Conservation (phyloP, 2,329 filamentous ascomycete genomes). For the Penicillium occitanis region DNA sequence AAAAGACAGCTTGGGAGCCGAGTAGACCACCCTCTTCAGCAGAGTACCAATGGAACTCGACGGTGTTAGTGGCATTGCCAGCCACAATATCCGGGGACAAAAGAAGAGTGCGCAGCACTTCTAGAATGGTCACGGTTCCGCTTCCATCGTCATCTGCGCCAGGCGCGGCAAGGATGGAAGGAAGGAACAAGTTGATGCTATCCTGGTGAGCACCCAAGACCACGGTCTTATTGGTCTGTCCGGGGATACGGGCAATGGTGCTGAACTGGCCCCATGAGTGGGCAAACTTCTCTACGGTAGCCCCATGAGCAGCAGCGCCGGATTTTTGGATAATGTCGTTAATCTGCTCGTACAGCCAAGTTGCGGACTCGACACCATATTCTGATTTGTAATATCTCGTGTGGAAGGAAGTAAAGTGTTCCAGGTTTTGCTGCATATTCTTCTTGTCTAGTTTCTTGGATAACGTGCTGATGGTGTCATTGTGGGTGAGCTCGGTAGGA, state of each 20-base stretch:
- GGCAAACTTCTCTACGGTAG: constrained; percentile 69
- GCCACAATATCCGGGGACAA: constrained; percentile 66
- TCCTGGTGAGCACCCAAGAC: constrained; percentile 93
- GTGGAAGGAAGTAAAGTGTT: constrained; percentile 63
- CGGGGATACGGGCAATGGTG: constrained; percentile 88
- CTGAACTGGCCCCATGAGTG: constrained; percentile 89
- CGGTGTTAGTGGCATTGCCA: constrained; percentile 75
- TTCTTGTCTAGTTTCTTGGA: constrained; percentile 68
- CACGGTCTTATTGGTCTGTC: constrained; percentile 77
- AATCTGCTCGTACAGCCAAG: constrained; percentile 79
- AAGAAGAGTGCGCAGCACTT: constrained; percentile 80
- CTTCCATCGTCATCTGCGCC: constrained; percentile 96
- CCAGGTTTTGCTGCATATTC: constrained; percentile 74
- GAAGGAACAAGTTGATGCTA: constrained; percentile 89
- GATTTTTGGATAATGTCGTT: constrained; percentile 68
- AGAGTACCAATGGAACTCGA: constrained; percentile 97
- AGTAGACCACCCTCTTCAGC: constrained; percentile 86
- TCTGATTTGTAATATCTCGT: constrained; percentile 60
- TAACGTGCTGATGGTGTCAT: constrained; percentile 66
- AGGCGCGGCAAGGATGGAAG: constrained; percentile 77
- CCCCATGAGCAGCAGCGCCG: constrained; percentile 65
- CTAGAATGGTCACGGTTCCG: constrained; percentile 90
- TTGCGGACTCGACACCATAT: constrained; percentile 77
- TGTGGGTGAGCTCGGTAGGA: constrained; percentile 64
- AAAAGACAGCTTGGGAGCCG: constrained; percentile 87